A percentile compares a stretch with the other conserved stretches of the same genome.
Conservation (phyloP, 345 rosid species). For the Cardamine chenopodiifolia region DNA sequence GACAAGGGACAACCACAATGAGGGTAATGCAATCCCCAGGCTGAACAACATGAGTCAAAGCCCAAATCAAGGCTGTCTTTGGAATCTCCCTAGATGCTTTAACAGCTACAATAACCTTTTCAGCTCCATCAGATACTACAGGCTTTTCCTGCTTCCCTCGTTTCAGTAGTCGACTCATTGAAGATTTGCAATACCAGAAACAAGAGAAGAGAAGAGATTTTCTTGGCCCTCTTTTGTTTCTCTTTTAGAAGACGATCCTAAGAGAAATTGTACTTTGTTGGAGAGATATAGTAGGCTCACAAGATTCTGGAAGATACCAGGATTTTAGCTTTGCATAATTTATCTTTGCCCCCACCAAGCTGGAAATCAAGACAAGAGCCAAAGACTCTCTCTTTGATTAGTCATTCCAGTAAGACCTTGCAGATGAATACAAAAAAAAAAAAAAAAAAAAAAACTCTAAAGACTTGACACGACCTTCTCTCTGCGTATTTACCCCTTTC, state of each 20-base stretch:
- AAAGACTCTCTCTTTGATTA: constrained; percentile 44
- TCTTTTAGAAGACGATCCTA: constrained; percentile 16
- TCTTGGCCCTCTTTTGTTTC: constrained; percentile 14
- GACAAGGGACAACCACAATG: constrained; percentile 88
- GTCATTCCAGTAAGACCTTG: constrained; percentile 32
- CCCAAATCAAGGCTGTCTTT: constrained; percentile 92
- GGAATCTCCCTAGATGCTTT: constrained; percentile 98
- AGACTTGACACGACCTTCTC: constrained; percentile 51
- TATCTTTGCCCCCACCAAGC: constrained; percentile 42
- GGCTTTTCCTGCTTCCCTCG: constrained; percentile 64
- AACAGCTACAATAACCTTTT: constrained; percentile 93
- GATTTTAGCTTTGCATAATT: constrained; percentile 28
- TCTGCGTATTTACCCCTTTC: constrained; percentile 3
- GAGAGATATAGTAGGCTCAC: constrained; percentile 22
- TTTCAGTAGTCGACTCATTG: constrained; percentile 65
- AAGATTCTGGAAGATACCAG: constrained; percentile 23
- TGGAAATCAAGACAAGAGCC: constrained; percentile 47
- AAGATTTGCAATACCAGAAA: constrained; percentile 28
- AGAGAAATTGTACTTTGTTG: constrained; percentile 23
- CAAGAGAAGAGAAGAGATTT: constrained; percentile 11
- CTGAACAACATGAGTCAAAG: constrained; percentile 96
- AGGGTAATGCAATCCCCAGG: constrained; percentile 96
- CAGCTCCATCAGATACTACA: constrained; percentile 56
- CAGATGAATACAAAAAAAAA: constrained; percentile 41
- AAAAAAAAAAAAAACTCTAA: too few species aligned